phyloP scores from a whole-genome alignment of 2,329 filamentous ascomycete genomes.

The Sporothrix inflata region DNA sequence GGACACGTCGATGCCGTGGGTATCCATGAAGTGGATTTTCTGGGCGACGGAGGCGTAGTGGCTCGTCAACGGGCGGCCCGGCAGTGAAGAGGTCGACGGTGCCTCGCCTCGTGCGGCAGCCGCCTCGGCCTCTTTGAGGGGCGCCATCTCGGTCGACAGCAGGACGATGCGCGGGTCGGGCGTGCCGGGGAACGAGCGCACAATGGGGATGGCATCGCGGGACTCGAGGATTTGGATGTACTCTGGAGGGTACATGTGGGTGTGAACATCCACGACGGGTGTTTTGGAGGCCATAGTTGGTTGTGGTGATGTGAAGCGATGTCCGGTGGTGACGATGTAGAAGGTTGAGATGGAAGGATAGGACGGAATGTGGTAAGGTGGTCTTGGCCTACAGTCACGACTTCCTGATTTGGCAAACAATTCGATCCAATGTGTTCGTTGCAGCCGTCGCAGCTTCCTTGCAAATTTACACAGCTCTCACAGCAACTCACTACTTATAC shows the following conservation, averaged over 20 bases:
- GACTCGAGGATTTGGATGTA: slow-evolving; percentile 65
- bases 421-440: not conserved
- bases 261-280: slow-evolving; percentile 66
- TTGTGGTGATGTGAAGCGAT: not conserved
- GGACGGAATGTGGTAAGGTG: not conserved
- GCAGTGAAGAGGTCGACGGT: slow-evolving; percentile 55
- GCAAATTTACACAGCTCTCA: not conserved
- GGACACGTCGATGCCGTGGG: slow-evolving; percentile 77
- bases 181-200: slow-evolving; percentile 61
- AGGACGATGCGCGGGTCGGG: slow-evolving; percentile 68
- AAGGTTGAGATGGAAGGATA: not conserved
- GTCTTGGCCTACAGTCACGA: not conserved
- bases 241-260: slow-evolving; percentile 69
- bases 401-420: slow-evolving; percentile 1
- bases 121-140: slow-evolving; percentile 56
- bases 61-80: slow-evolving; percentile 79
- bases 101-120: slow-evolving; percentile 44
- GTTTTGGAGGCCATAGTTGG: slow-evolving; percentile 7
- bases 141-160: slow-evolving; percentile 49
- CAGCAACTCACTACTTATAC: not conserved
- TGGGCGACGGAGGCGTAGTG: slow-evolving; percentile 80
- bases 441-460: slow-evolving; percentile 7
- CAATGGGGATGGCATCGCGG: slow-evolving; percentile 67
- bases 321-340: not conserved
- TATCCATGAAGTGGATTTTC: slow-evolving; percentile 87